Evolutionary conservation across 176 grass and related monocot species (phyloP).

Genomic region (Rhynchospora breviuscula): DNA sequence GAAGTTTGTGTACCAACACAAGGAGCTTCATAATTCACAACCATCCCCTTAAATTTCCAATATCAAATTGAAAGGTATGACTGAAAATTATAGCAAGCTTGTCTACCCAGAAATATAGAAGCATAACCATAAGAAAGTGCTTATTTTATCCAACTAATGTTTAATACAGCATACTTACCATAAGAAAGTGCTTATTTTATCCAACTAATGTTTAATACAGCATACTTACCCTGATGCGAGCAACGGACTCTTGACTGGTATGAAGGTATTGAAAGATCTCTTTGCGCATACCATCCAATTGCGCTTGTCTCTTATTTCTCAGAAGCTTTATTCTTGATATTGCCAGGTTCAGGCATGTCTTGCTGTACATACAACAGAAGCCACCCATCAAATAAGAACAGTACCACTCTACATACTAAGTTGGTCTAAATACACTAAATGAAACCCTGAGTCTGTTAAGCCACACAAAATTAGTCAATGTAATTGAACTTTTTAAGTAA

Average conservation of each 20-base stretch:
- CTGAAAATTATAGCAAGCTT: not conserved
- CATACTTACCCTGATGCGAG: constrained; percentile 71
- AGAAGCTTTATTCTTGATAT: constrained; percentile 96
- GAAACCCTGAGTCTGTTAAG: not conserved
- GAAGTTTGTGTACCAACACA: not conserved
- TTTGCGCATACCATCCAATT: constrained; percentile 85
- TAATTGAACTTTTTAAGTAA: too few species aligned
- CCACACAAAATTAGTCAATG: not conserved
- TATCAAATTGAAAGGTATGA: not conserved
- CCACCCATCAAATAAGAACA: too few species aligned
- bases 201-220: constrained; percentile 12
- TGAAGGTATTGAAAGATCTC: constrained; percentile 92
- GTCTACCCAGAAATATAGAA: too few species aligned
- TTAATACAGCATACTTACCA: not conserved
- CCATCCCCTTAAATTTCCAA: not conserved
- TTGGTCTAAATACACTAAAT: not conserved
- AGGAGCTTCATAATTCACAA: not conserved
- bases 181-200: not conserved
- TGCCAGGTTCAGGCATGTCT: constrained; percentile 94
- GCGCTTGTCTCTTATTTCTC: constrained; percentile 89
- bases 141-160: not conserved
- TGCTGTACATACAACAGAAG: constrained; percentile 39
- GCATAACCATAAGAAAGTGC: not conserved
- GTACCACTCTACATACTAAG: not conserved
- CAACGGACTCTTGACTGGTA: constrained; percentile 80